These are phyloP conservation scores for Cladosporium sphaerospermum DNA, from an alignment of 2,329 filamentous ascomycete genomes.

Conservation along the genomic window DNA sequence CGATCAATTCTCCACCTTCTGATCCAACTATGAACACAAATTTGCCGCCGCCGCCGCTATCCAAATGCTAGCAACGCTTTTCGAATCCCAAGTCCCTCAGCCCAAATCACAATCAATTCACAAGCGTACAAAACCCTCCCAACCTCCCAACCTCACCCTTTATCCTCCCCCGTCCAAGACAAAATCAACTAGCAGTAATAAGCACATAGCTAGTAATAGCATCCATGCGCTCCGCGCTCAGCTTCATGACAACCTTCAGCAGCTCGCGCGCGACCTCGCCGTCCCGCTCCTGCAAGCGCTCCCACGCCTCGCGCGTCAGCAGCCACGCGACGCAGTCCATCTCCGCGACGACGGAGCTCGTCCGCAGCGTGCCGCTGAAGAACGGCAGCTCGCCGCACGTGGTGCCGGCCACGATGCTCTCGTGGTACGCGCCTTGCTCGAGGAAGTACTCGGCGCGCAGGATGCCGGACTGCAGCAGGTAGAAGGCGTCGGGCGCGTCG, in stretches of 20 bases:
- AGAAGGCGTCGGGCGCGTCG: conserved; percentile 73
- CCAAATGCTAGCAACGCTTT: no score
- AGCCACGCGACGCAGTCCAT: conserved; percentile 77
- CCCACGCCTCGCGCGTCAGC: conserved; percentile 67
- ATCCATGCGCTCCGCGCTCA: conserved; percentile 90
- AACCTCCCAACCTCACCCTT: no score
- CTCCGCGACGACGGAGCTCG: conserved; percentile 79
- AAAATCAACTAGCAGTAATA: conserved; percentile 35
- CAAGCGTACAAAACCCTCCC: no score
- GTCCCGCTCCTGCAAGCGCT: conserved; percentile 62
- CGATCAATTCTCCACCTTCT: no score
- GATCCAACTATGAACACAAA: no score
- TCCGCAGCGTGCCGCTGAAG: conserved; percentile 83
- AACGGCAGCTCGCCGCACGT: conserved; percentile 96
- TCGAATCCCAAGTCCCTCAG: no score
- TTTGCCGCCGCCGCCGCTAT: no score
- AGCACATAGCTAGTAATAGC: conserved; percentile 51
- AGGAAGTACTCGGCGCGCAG: conserved; percentile 84
- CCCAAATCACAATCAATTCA: no score
- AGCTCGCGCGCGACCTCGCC: conserved; percentile 77
- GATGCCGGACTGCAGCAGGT: conserved; percentile 82
- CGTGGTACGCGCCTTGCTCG: conserved; percentile 80
- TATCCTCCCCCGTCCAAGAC: neutral
- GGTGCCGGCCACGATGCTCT: conserved; percentile 88
- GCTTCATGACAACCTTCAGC: conserved; percentile 78